These are phyloP conservation scores for Termitomyces sp. DNA, from an alignment of 768 basidiomycete species.

Conservation along the genomic window DNA sequence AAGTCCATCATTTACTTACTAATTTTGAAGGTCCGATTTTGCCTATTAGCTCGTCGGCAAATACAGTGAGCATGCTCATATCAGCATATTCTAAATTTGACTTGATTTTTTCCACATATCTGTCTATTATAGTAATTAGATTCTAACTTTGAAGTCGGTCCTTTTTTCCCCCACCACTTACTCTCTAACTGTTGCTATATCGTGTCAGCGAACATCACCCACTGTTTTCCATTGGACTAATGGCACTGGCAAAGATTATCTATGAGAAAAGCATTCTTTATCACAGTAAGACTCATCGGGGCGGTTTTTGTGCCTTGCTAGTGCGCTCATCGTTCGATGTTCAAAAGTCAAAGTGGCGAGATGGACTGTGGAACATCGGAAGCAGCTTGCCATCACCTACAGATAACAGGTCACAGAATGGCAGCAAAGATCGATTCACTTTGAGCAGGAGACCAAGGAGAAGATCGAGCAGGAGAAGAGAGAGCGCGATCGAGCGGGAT, in stretches of 20 bases:
- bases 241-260: neutral
- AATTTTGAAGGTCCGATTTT: too few relatives aligned
- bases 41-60: too few relatives aligned
- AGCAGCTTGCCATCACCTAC: neutral
- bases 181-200: neutral
- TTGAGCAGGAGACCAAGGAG: neutral
- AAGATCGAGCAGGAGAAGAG: neutral
- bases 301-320: neutral
- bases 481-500: slow-evolving; percentile 3
- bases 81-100: too few relatives aligned
- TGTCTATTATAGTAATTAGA: too few relatives aligned
- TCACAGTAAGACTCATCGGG: neutral
- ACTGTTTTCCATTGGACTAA: neutral
- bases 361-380: neutral
- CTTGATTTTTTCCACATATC: too few relatives aligned
- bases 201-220: neutral
- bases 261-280: neutral
- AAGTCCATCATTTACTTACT: too few relatives aligned
- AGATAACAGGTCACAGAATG: neutral
- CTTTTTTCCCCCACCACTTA: neutral
- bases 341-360: neutral
- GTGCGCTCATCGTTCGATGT: neutral
- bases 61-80: too few relatives aligned
- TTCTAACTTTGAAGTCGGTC: too few relatives aligned
- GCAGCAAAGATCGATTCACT: neutral